Evolutionary conservation across 805 yeast species (phyloP), one percentile per base, ranked within the genome.

Genomic region (Monosporozyma unispora): DNA sequence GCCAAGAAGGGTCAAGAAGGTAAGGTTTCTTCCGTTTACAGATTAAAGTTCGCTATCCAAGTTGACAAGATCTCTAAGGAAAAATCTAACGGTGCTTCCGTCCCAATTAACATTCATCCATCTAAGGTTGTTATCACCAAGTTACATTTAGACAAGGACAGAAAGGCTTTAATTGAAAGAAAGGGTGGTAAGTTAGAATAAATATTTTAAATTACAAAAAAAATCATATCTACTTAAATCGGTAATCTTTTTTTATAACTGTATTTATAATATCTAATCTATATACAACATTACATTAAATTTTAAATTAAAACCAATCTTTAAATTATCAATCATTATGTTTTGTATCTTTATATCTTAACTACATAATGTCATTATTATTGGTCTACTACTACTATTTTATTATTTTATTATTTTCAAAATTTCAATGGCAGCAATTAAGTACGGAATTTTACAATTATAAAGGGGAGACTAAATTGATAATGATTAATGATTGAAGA

Each of bases 1-100:
- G 87, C 98, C 71, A 87, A 87, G 86, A 93, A 93, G 82, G 99
- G 98, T 75, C 89, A 91, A 68, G 99, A 91, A 81, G 99, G 99
- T 78, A 87, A 89, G 79, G 81, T 93, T 74, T 79, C 93, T 64
- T 85, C 96, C 61, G 98, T 91, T 66, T 93, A 93, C 96, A 91
- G 99, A 86, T 86, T 93, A 78, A 93, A 93, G 77, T 93, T 79
- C 73, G 82, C 96, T 67, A 81, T 93, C 65, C 98, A 91, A 79
- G 84, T 93, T 68, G 98, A 90, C 80, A 91, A 91, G 81, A 80
- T 93, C 74, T 82, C 91, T 79, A 86, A 84, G 79, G 98, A 93
- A 79, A 93, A 93, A 82, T 88, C 96, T 64, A 86, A 84, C 80
- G 98, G 97, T 79, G 95, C 96, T 70, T 81, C 96, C 57, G 86